These are phyloP conservation scores for Macrolepiota albuminosa DNA, from an alignment of 768 basidiomycete species.

Conservation along the genomic window DNA sequence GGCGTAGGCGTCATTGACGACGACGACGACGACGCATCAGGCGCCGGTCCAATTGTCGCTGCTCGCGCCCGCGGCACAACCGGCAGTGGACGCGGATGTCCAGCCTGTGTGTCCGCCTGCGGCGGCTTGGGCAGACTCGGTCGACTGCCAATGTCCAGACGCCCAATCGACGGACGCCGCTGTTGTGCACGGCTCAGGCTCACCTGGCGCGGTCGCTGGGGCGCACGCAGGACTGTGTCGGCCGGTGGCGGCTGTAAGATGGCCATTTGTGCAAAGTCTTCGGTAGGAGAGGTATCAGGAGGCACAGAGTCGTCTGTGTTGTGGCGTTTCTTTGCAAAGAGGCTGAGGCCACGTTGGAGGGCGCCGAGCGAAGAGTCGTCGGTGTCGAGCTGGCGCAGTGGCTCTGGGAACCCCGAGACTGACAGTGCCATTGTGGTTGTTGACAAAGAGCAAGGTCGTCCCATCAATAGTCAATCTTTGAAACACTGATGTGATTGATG, in stretches of 20 bases:
- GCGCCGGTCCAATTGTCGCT: neutral
- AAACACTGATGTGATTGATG: too few relatives aligned
- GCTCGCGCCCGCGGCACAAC: slow-evolving; percentile 24
- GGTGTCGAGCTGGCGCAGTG: slow-evolving; percentile 18
- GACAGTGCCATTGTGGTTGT: slow-evolving; percentile 26
- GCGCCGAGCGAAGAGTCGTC: slow-evolving; percentile 11
- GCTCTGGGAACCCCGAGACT: slow-evolving; percentile 33
- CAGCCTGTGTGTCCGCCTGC: neutral
- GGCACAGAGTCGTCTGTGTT: slow-evolving; percentile 15
- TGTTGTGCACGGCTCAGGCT: slow-evolving; percentile 20
- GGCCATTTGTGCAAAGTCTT: slow-evolving; percentile 18
- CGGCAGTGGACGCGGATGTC: slow-evolving; percentile 20
- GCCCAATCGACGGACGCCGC: slow-evolving; percentile 21
- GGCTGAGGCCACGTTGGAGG: slow-evolving; percentile 15
- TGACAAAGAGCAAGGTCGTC: too few relatives aligned
- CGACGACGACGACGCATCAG: slow-evolving; percentile 5
- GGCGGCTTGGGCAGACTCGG: slow-evolving; percentile 15
- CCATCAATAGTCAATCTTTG: too few relatives aligned
- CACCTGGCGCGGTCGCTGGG: slow-evolving; percentile 14
- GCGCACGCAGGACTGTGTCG: slow-evolving; percentile 6
- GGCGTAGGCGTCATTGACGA: slow-evolving; percentile 3
- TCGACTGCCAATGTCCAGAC: slow-evolving; percentile 23
- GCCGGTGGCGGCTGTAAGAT: slow-evolving; percentile 18
- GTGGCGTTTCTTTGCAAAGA: slow-evolving; percentile 23
- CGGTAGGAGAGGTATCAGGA: slow-evolving; percentile 5